Evolutionary conservation across 345 rosid species (phyloP).

Genomic region (Ceriops decandra): DNA sequence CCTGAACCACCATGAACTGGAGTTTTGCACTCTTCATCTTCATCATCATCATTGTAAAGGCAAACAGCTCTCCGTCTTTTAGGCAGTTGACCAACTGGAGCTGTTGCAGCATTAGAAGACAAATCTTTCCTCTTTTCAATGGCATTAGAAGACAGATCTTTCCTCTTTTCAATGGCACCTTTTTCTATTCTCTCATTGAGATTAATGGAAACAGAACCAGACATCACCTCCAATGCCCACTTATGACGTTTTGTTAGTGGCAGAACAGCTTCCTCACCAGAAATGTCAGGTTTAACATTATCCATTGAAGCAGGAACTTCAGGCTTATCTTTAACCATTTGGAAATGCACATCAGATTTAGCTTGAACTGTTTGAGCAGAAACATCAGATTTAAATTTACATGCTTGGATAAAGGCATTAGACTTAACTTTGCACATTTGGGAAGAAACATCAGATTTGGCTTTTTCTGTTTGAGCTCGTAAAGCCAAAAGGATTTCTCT

Average conservation of each 20-base stretch:
- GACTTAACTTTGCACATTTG: neutral
- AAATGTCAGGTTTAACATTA: conserved; percentile 13
- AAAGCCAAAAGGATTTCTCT: conserved; percentile 40
- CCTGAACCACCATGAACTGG: conserved; percentile 66
- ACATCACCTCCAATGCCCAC: conserved; percentile 59
- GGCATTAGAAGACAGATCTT: conserved; percentile 29
- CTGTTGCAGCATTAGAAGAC: conserved; percentile 34
- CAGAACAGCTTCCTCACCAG: conserved; percentile 52
- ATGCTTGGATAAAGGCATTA: neutral
- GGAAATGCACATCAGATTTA: conserved; percentile 9
- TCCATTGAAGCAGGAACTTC: conserved; percentile 9
- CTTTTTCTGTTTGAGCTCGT: conserved; percentile 35
- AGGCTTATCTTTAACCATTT: conserved; percentile 9
- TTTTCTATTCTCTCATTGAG: conserved; percentile 41
- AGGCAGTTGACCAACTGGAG: conserved; percentile 36
- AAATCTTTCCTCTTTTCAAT: conserved; percentile 33
- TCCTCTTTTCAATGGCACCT: conserved; percentile 36
- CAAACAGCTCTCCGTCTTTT: conserved; percentile 76
- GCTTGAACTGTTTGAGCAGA: neutral
- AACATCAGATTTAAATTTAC: conserved; percentile 14
- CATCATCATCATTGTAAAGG: conserved; percentile 59
- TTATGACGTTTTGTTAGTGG: conserved; percentile 53
- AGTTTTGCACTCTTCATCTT: conserved; percentile 69
- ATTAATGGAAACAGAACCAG: conserved; percentile 41
- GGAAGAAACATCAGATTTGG: conserved; percentile 5